Percentiles rank a stretch among this genome's conserved stretches.
phyloP scores from a whole-genome alignment of 768 basidiomycete species.

The Hemileccinum rubropunctum region DNA sequence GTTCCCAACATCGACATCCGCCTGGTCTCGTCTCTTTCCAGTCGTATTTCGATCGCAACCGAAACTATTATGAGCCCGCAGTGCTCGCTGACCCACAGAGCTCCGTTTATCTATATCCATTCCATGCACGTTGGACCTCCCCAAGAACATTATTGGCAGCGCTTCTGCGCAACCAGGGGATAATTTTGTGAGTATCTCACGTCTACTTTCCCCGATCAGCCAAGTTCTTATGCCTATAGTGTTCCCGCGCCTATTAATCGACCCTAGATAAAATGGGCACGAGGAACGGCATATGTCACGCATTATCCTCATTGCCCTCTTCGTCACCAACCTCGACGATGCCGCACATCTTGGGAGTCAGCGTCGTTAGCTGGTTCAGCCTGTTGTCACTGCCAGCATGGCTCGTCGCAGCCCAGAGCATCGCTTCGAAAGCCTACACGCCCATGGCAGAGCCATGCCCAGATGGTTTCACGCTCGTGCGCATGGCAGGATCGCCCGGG shows the following conservation, averaged over 20 bases:
- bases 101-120: neutral
- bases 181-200: neutral
- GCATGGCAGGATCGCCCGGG: constrained; percentile 22
- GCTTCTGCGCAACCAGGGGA: neutral
- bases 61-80: neutral
- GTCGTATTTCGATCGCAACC: neutral
- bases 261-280: too few species aligned
- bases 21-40: neutral
- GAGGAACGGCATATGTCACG: too few species aligned
- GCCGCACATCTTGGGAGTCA: neutral
- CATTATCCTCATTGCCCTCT: neutral
- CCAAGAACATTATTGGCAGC: neutral
- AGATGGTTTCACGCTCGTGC: constrained; percentile 26
- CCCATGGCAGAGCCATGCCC: constrained; percentile 22
- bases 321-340: neutral
- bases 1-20: neutral
- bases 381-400: constrained; percentile 3
- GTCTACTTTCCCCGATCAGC: neutral
- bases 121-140: neutral
- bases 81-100: neutral
- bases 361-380: constrained; percentile 8
- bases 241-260: neutral
- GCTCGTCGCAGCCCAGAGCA: constrained; percentile 19
- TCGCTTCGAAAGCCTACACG: constrained; percentile 26
- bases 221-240: too few species aligned